Percentiles rank a stretch among this genome's conserved stretches.
Evolutionary conservation across 108 stramenopile species (phyloP).

Genomic region (Craspedostauros australis): DNA sequence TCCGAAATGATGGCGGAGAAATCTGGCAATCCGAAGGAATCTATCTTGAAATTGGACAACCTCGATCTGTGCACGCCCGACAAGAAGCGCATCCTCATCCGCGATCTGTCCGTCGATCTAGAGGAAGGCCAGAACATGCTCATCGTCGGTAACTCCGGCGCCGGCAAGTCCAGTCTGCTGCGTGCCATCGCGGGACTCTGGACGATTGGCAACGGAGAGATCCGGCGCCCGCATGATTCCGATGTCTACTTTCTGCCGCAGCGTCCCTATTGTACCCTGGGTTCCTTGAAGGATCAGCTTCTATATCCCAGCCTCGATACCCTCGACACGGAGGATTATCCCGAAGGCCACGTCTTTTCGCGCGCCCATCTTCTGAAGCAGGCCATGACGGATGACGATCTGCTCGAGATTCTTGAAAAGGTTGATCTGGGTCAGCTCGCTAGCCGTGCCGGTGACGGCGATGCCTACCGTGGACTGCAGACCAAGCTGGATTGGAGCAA

Average conservation of each 20-base stretch:
- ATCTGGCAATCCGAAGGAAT: neutral
- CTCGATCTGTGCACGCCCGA: slow-evolving; percentile 78
- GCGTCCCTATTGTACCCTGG: slow-evolving; percentile 88
- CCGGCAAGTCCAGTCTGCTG: slow-evolving; percentile 80
- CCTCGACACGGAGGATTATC: slow-evolving; percentile 25
- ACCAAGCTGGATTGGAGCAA: slow-evolving; percentile 85
- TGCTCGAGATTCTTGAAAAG: slow-evolving; percentile 57
- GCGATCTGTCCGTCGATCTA: slow-evolving; percentile 47
- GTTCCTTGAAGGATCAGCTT: slow-evolving; percentile 82
- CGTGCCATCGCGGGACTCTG: slow-evolving; percentile 92
- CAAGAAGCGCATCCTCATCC: slow-evolving; percentile 55
- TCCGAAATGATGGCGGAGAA: neutral
- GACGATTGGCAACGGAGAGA: slow-evolving; percentile 75
- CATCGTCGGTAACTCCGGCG: slow-evolving; percentile 87
- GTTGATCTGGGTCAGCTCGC: slow-evolving; percentile 73
- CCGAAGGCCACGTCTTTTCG: slow-evolving; percentile 23
- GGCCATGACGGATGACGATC: slow-evolving; percentile 41
- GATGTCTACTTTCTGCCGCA: slow-evolving; percentile 94
- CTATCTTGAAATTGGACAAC: slow-evolving; percentile 38
- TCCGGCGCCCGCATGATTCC: slow-evolving; percentile 61
- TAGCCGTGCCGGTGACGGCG: slow-evolving; percentile 66
- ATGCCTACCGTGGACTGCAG: slow-evolving; percentile 67
- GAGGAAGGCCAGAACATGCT: slow-evolving; percentile 71
- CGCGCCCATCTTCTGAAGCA: slow-evolving; percentile 34
- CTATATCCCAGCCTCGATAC: slow-evolving; percentile 62